Conservation (phyloP, 75 land plant species). For the Picea sitchensis region DNA sequence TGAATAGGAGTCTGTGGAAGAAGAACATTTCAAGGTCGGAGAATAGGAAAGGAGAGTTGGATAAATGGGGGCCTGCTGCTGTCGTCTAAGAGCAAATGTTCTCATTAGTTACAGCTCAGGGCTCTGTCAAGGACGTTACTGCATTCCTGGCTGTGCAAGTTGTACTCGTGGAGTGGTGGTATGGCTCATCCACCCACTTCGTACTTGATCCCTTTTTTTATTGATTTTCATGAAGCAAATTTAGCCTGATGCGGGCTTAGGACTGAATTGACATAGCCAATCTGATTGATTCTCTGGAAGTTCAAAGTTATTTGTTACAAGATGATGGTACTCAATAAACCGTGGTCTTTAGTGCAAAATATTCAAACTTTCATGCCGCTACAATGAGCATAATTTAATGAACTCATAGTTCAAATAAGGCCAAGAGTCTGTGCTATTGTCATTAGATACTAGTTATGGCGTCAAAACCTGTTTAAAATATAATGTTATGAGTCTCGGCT, state of each 20-base stretch:
- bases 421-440: too few relatives aligned
- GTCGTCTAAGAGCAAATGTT: neutral
- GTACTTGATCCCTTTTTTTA: neutral
- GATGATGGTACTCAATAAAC: too few relatives aligned
- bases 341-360: too few relatives aligned
- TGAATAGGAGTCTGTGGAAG: neutral
- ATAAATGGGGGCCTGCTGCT: slow-evolving; percentile 10
- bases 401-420: too few relatives aligned
- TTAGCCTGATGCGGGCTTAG: neutral
- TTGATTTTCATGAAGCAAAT: neutral
- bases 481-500: too few relatives aligned
- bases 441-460: too few relatives aligned
- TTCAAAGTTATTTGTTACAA: neutral
- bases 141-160: slow-evolving; percentile 9
- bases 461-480: too few relatives aligned
- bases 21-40: neutral
- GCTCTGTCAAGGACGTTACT: slow-evolving; percentile 6
- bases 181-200: neutral
- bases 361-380: too few relatives aligned
- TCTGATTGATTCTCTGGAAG: neutral
- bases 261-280: neutral
- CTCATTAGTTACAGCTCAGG: neutral
- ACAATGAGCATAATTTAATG: too few relatives aligned
- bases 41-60: neutral
- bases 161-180: slow-evolving; percentile 5